These are phyloP conservation scores for Nyctanthes arbortristis DNA, from an alignment of 257 asterid species.

Conservation along the genomic window DNA sequence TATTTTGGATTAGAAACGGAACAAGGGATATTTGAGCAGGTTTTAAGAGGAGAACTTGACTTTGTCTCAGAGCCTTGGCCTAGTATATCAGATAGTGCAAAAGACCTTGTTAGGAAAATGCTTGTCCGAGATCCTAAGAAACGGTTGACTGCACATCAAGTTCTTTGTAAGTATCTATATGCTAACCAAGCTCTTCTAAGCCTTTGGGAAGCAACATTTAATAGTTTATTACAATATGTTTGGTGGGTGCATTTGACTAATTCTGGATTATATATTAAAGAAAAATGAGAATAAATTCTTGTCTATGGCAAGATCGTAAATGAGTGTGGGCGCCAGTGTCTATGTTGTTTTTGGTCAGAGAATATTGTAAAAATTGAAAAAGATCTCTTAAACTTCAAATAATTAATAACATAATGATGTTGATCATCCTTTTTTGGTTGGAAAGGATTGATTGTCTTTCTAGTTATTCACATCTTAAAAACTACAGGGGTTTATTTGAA, in stretches of 20 bases:
- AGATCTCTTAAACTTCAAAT: too few species aligned
- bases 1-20: slow-evolving; percentile 51
- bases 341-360: too few species aligned
- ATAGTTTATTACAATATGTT: background rate
- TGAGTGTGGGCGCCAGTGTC: too few species aligned
- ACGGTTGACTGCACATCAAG: slow-evolving; percentile 65
- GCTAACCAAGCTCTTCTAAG: slow-evolving; percentile 13
- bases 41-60: slow-evolving; percentile 66
- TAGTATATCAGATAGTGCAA: slow-evolving; percentile 59
- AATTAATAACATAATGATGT: too few species aligned
- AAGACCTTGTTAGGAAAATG: slow-evolving; percentile 65
- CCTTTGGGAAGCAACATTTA: background rate
- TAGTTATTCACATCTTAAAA: too few species aligned
- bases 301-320: too few species aligned
- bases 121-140: slow-evolving; percentile 63
- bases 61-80: slow-evolving; percentile 80
- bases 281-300: background rate
- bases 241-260: background rate
- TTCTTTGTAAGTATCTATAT: slow-evolving; percentile 51
- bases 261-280: background rate
- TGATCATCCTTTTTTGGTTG: too few species aligned
- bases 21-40: slow-evolving; percentile 74
- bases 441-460: too few species aligned
- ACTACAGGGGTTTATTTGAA: too few species aligned
- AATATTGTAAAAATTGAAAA: too few species aligned